phyloP scores from a whole-genome alignment of 805 yeast genomes.

The Grigorovia transvaalensis region DNA sequence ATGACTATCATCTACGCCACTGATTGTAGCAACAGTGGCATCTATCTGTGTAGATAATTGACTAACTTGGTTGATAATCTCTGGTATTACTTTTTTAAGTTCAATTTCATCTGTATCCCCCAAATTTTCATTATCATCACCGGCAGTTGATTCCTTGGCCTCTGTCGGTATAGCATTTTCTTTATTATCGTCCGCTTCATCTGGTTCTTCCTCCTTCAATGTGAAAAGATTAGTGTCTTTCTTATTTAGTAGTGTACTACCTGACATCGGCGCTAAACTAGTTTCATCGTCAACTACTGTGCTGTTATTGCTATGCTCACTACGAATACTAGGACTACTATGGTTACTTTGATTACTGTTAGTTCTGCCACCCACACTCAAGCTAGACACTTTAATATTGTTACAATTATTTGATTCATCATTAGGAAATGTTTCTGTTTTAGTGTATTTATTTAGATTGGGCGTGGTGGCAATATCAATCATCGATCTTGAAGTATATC shows the following conservation, averaged over 20 bases:
- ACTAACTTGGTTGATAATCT: neutral
- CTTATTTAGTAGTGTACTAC: neutral
- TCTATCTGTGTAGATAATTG: neutral
- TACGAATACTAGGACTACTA: neutral
- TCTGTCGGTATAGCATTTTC: neutral
- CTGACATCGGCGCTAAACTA: neutral
- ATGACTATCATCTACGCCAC: neutral
- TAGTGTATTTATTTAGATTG: neutral
- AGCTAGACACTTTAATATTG: neutral
- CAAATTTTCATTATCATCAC: neutral
- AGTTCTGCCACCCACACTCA: neutral
- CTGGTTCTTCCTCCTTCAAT: conserved; percentile 4
- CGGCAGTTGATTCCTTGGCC: neutral
- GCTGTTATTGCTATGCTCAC: neutral
- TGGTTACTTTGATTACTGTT: neutral
- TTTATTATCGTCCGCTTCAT: neutral
- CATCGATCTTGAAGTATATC: conserved; percentile 14
- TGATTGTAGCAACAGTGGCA: neutral
- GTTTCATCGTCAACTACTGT: neutral
- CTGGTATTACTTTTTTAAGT: neutral
- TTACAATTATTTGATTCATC: neutral
- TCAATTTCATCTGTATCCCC: neutral
- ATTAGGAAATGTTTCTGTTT: neutral
- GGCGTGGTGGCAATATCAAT: conserved; percentile 18
- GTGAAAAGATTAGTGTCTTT: conserved; percentile 3